These are phyloP conservation scores for Suillus hirtellus DNA, from an alignment of 768 basidiomycete genomes.

Conservation along the genomic window DNA sequence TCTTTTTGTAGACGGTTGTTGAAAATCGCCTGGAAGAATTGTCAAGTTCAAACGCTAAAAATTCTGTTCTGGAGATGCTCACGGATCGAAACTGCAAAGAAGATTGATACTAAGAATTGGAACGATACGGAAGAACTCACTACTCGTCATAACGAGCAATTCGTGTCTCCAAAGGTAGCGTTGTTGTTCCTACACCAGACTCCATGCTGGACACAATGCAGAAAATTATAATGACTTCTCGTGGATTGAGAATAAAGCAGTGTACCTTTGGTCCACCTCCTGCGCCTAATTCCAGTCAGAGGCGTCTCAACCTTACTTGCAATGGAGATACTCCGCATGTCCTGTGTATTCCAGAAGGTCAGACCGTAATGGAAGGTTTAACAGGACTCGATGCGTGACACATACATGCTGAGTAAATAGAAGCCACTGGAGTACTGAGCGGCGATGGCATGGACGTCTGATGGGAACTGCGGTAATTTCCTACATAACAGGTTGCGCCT, in stretches of 20 bases:
- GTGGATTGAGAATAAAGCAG: background rate
- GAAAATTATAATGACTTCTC: background rate
- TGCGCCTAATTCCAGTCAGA: no score
- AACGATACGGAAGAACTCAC: background rate
- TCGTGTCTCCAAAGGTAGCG: background rate
- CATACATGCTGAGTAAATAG: no score
- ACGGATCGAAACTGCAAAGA: background rate
- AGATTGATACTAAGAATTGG: background rate
- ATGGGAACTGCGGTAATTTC: no score
- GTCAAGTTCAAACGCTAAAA: background rate
- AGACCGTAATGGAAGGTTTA: no score
- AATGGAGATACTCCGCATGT: no score
- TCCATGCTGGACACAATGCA: background rate
- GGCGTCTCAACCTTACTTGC: no score
- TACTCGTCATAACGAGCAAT: slow-evolving; percentile 1
- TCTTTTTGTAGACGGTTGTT: background rate
- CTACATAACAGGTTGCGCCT: no score
- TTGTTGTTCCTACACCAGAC: background rate
- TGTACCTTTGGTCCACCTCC: background rate
- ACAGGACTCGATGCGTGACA: no score
- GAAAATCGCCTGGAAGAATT: background rate
- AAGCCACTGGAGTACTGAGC: no score
- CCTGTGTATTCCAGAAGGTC: no score
- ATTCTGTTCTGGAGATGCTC: background rate
- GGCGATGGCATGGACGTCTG: no score